Conservation (phyloP, 2,329 filamentous ascomycete species). For the Nigrospora osmanthi region DNA sequence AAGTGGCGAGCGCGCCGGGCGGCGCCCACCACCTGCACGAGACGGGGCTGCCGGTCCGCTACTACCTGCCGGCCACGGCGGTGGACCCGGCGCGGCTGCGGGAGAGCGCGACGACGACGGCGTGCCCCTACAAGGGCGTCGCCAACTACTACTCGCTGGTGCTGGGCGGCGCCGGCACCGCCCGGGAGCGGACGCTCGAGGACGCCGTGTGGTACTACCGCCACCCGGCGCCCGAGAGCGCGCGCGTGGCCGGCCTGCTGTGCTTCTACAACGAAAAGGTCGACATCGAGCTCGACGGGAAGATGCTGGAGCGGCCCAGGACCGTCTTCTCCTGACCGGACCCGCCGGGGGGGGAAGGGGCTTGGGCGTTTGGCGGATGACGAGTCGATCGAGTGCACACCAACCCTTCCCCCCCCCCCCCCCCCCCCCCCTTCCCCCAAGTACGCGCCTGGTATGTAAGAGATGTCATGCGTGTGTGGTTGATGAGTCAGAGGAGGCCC, state of each 20-base stretch:
- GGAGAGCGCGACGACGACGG: conserved; percentile 42
- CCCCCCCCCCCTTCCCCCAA: too few species aligned
- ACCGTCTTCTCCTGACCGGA: conserved; percentile 11
- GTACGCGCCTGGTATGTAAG: too few species aligned
- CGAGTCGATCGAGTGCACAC: too few species aligned
- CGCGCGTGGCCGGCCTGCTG: conserved; percentile 42
- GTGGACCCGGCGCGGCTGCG: conserved; percentile 36
- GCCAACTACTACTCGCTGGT: conserved; percentile 54
- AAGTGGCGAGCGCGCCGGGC: conserved; percentile 37
- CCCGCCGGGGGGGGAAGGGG: too few species aligned
- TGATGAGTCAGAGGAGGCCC: too few species aligned
- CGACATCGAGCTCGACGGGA: conserved; percentile 50
- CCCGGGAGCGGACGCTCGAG: conserved; percentile 12
- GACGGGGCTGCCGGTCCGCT: conserved; percentile 49
- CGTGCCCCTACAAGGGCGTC: conserved; percentile 61
- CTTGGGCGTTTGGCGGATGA: neutral
- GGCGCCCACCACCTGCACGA: conserved; percentile 49
- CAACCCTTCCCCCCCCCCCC: too few species aligned
- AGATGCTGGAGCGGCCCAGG: conserved; percentile 21
- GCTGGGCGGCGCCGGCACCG: conserved; percentile 17
- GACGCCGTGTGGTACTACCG: conserved; percentile 58
- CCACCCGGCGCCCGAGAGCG: conserved; percentile 48
- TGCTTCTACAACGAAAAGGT: conserved; percentile 66
- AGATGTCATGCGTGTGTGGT: too few species aligned
- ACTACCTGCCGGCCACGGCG: conserved; percentile 48